Conservation (phyloP, 2,329 filamentous ascomycete species). For the Penicillium carneum region DNA sequence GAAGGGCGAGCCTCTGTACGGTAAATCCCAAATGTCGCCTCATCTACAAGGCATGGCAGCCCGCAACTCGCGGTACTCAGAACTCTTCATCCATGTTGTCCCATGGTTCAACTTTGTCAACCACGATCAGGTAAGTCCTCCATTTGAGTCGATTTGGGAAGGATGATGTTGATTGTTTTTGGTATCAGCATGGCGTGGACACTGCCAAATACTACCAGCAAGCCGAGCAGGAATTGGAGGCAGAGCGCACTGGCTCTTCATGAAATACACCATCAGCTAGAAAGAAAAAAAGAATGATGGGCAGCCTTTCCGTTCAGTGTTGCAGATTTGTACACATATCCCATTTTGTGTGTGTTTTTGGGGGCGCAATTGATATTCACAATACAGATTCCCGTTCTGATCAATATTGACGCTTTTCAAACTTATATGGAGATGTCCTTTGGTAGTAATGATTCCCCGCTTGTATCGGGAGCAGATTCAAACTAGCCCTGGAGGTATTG, state of each 20-base stretch:
- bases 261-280: conserved; percentile 24
- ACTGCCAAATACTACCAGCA: conserved; percentile 98
- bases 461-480: background rate
- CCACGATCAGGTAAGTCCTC: conserved; percentile 70
- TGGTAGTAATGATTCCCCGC: background rate
- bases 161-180: background rate
- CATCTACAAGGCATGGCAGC: conserved; percentile 94
- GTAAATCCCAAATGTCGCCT: conserved; percentile 75
- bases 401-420: conserved; percentile 7
- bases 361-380: conserved; percentile 36
- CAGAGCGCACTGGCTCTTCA: conserved; percentile 62
- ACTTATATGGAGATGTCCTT: background rate
- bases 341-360: conserved; percentile 31
- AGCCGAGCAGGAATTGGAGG: conserved; percentile 90
- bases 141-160: background rate
- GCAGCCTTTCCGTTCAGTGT: conserved; percentile 22
- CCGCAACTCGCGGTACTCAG: conserved; percentile 89
- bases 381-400: conserved; percentile 31
- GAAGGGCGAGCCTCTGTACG: conserved; percentile 87
- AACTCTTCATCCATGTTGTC: conserved; percentile 80
- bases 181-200: conserved; percentile 86
- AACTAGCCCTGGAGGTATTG: background rate
- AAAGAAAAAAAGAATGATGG: conserved; percentile 22
- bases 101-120: conserved; percentile 99
- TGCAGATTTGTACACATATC: conserved; percentile 40